Base-by-base conservation (phyloP, 257 asterid species). In the Petunia axillaris region DNA sequence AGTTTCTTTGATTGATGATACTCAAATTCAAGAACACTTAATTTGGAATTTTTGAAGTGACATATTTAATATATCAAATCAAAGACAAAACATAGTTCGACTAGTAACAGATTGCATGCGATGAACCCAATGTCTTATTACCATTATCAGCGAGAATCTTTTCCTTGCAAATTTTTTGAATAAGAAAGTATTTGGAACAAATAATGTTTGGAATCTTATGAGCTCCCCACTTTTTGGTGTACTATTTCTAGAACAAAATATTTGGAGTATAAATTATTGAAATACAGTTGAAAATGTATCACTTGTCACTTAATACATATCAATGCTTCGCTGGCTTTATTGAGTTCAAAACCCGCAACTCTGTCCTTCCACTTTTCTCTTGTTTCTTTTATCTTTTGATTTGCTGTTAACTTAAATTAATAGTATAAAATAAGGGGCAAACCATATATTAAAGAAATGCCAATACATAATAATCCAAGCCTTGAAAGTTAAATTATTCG, bases 301-400 rank as follows among this genome's bases (percentile, higher is more conserved):
- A 39, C 39, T 14, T 13, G 1, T 38, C 2, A 15, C 44, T 36
- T 64, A 64, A 37, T 64, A 43, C 14, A 48, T 48, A 48, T 48
- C 43, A 11, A 68, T 39, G 76, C 58, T 16, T 68, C 76, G 58
- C 76, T 44, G 76, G 58, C 39, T 44, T 44, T 68, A n/a, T 68
- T 68, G 39, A 43, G n/a, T 16, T 68, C 57, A 41, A 43, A 68
- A 41, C 8, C 76, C 39, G 57, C 55, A 43, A 68, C 57, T 68
- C 40, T 44, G 58, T 44, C 40, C 14, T 40, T 68, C 57, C 16
- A 68, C 57, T 68, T 44, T 44, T 44, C 57, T 68, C 52, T 16
- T 43, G 7, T 7, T 43, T 44, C 40, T 68, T 68, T 40, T 66
- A 64, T 65, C 38, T 65, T 15, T 43, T 68, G 3, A 68, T 68